phyloP scores from a whole-genome alignment of 2,329 filamentous ascomycete species.

The Fonsecaea pedrosoi region DNA sequence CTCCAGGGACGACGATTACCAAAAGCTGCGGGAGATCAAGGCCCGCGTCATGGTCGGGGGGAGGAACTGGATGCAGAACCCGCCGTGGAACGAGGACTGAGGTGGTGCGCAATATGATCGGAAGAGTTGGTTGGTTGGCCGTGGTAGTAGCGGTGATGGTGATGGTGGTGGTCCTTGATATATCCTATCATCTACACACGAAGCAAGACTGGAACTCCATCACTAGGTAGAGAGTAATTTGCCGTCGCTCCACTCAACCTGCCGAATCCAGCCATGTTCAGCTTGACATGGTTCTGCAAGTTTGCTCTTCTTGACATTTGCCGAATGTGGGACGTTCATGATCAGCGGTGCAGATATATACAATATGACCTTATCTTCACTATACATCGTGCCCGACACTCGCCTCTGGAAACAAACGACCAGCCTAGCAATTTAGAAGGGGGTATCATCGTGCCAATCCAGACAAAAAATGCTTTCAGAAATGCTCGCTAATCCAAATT shows the following conservation, averaged over 20 bases:
- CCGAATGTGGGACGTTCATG: not conserved
- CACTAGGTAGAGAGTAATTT: too few species aligned
- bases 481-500: not conserved
- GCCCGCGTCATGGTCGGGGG: not conserved
- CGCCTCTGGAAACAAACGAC: not conserved
- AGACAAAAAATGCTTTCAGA: conserved; percentile 3
- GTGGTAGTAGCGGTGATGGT: too few species aligned
- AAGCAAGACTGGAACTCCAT: too few species aligned
- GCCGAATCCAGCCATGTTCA: too few species aligned
- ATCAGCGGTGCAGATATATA: not conserved
- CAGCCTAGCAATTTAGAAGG: not conserved
- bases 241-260: too few species aligned
- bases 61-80: not conserved
- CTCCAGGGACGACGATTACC: not conserved
- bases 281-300: too few species aligned
- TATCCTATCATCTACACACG: too few species aligned
- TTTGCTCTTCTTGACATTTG: too few species aligned
- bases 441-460: conserved; percentile 6
- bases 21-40: not conserved
- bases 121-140: too few species aligned
- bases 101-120: too few species aligned
- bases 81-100: not conserved
- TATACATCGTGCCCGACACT: not conserved
- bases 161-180: too few species aligned
- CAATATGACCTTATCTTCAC: not conserved